Conservation (phyloP, 345 rosid species). For the Aurinia saxatilis region DNA sequence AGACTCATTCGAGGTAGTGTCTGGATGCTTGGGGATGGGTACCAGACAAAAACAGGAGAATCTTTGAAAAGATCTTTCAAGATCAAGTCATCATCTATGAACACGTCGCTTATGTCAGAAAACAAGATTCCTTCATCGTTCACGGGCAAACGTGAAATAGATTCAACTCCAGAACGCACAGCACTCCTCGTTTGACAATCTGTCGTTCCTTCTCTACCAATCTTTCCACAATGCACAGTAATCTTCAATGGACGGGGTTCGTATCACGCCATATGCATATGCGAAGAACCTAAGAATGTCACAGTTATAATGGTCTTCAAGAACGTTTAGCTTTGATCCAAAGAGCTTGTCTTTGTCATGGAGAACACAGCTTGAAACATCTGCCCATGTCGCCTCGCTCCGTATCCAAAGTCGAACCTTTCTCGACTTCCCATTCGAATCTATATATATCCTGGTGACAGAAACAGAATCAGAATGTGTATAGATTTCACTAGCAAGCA, state of each 20-base stretch:
- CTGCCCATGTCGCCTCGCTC: slow-evolving; percentile 38
- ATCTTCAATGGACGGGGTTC: slow-evolving; percentile 42
- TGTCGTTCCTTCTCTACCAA: slow-evolving; percentile 41
- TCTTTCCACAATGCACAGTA: slow-evolving; percentile 57
- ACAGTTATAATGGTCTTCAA: slow-evolving; percentile 38
- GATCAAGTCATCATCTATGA: slow-evolving; percentile 63
- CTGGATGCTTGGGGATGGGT: slow-evolving; percentile 45
- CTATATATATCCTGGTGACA: slow-evolving; percentile 39
- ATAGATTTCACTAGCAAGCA: slow-evolving; percentile 37
- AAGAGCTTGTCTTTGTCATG: slow-evolving; percentile 47
- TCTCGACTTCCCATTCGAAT: slow-evolving; percentile 30
- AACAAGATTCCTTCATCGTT: slow-evolving; percentile 33
- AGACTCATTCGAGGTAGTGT: slow-evolving; percentile 35
- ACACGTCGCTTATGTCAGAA: slow-evolving; percentile 37
- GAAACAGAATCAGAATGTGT: slow-evolving; percentile 33
- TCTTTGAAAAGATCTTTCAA: slow-evolving; percentile 42
- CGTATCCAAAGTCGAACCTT: slow-evolving; percentile 45
- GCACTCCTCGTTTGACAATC: slow-evolving; percentile 40
- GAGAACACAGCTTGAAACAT: slow-evolving; percentile 40
- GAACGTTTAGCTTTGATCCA: slow-evolving; percentile 34
- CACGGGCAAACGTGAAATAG: slow-evolving; percentile 45
- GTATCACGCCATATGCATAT: slow-evolving; percentile 32
- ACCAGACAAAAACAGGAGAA: slow-evolving; percentile 61
- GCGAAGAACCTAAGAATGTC: slow-evolving; percentile 35
- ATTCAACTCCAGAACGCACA: slow-evolving; percentile 62